Evolutionary conservation across 2,329 filamentous ascomycete species (phyloP).

Genomic region (Lecanosticta acicola): DNA sequence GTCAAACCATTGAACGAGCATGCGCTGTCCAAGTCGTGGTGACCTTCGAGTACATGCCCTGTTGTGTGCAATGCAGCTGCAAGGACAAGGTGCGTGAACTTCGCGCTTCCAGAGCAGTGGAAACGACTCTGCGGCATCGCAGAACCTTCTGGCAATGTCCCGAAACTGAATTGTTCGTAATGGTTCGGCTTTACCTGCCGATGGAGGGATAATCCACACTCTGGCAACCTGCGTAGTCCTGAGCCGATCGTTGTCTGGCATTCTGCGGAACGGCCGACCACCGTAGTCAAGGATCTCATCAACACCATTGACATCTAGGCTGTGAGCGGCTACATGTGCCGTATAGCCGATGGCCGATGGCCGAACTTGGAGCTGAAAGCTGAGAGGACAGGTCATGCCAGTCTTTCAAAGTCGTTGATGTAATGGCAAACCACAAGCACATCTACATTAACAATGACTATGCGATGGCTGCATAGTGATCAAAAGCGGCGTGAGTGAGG

Average conservation of each 20-base stretch:
- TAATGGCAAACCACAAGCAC: no score
- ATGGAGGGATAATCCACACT: no score
- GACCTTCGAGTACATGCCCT: not conserved
- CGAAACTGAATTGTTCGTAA: not conserved
- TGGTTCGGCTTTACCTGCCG: no score
- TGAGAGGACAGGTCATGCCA: not conserved
- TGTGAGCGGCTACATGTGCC: not conserved
- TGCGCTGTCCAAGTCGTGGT: not conserved
- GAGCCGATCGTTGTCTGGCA: not conserved
- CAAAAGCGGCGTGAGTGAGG: no score
- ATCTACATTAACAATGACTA: no score
- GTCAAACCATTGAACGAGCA: not conserved
- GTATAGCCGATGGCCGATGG: not conserved
- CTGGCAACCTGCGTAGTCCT: no score
- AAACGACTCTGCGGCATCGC: not conserved
- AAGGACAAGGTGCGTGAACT: not conserved
- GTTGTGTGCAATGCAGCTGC: not conserved
- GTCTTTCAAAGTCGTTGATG: not conserved
- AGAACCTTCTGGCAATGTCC: not conserved
- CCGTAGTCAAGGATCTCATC: not conserved
- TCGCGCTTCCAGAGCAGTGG: not conserved
- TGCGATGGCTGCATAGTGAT: no score
- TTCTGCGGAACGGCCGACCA: not conserved
- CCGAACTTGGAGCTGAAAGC: not conserved
- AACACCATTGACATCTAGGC: not conserved